A percentile compares a stretch with the other conserved stretches of the same genome.
Evolutionary conservation across 139 green algal genomes (phyloP).

Genomic region (Chlamydomonas sp.): DNA sequence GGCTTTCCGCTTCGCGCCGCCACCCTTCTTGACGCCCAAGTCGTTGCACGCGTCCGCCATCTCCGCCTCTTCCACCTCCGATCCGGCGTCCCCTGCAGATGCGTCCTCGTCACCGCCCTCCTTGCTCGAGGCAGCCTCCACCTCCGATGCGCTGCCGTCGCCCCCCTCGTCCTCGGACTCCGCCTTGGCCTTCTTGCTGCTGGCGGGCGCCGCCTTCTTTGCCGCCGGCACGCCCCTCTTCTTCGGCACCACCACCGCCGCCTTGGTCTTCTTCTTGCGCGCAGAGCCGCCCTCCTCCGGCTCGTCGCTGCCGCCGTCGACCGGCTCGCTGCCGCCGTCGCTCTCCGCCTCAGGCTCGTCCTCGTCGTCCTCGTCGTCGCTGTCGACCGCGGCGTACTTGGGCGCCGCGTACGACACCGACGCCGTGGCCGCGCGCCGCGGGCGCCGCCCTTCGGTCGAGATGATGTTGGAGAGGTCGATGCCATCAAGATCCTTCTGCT

Average conservation of each 20-base stretch:
- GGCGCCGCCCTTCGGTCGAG: conserved; percentile 22
- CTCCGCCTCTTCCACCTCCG: not conserved
- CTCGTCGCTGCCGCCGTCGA: not conserved
- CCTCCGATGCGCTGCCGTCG: not conserved
- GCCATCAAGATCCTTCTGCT: conserved; percentile 58
- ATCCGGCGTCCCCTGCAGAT: not conserved
- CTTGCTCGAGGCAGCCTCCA: not conserved
- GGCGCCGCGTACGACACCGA: conserved; percentile 8
- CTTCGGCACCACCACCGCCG: no score
- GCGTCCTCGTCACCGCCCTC: not conserved
- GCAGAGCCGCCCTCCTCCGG: no score
- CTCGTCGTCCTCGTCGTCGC: not conserved
- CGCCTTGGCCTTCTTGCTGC: no score
- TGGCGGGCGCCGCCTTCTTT: no score
- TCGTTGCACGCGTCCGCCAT: not conserved
- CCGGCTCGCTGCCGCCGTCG: not conserved
- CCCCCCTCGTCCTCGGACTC: conserved; percentile 3
- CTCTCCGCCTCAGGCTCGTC: not conserved
- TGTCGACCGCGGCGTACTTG: not conserved
- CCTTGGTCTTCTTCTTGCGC: no score
- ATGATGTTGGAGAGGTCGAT: conserved; percentile 76
- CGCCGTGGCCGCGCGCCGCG: conserved; percentile 28
- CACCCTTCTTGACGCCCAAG: no score
- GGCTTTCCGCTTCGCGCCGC: no score
- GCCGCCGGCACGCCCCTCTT: no score